Conservation (phyloP, 2,329 filamentous ascomycete species). For the Alternaria gaisen region DNA sequence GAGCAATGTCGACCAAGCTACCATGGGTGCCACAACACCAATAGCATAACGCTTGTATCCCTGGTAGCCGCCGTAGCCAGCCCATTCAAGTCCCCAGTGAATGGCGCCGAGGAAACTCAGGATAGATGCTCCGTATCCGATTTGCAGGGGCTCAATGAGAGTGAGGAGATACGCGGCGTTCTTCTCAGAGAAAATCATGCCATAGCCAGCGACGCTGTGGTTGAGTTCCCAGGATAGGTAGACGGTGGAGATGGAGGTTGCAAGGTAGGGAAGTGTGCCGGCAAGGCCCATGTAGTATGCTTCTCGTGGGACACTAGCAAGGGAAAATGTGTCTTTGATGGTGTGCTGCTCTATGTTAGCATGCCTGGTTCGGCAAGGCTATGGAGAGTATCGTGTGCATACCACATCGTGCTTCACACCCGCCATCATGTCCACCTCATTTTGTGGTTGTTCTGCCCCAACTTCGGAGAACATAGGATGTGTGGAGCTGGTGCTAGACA, state of each 20-base stretch:
- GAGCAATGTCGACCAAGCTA: conserved; percentile 90
- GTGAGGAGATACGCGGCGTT: conserved; percentile 76
- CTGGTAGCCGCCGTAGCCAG: conserved; percentile 70
- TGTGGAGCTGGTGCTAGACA: conserved; percentile 65
- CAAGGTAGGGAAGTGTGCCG: conserved; percentile 72
- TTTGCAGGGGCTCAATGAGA: conserved; percentile 83
- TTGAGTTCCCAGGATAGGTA: conserved; percentile 86
- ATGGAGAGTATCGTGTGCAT: conserved; percentile 10
- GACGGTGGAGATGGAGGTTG: conserved; percentile 82
- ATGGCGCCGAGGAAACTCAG: conserved; percentile 93
- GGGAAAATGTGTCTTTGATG: conserved; percentile 59
- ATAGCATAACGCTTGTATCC: conserved; percentile 84
- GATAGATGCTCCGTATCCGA: conserved; percentile 91
- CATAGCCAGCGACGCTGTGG: conserved; percentile 68
- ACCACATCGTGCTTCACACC: conserved; percentile 53
- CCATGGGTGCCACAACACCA: conserved; percentile 78
- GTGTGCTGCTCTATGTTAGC: conserved; percentile 48
- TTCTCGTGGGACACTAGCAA: conserved; percentile 56
- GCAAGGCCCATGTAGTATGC: conserved; percentile 61
- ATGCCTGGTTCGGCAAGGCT: fast-evolving
- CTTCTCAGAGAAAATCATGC: conserved; percentile 72
- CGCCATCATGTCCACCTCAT: conserved; percentile 58
- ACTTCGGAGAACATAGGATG: conserved; percentile 54
- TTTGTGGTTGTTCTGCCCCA: conserved; percentile 41
- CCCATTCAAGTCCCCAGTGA: conserved; percentile 92